These are phyloP conservation scores for Claviceps maximensis DNA, from an alignment of 2,329 filamentous ascomycete genomes.

Conservation along the genomic window DNA sequence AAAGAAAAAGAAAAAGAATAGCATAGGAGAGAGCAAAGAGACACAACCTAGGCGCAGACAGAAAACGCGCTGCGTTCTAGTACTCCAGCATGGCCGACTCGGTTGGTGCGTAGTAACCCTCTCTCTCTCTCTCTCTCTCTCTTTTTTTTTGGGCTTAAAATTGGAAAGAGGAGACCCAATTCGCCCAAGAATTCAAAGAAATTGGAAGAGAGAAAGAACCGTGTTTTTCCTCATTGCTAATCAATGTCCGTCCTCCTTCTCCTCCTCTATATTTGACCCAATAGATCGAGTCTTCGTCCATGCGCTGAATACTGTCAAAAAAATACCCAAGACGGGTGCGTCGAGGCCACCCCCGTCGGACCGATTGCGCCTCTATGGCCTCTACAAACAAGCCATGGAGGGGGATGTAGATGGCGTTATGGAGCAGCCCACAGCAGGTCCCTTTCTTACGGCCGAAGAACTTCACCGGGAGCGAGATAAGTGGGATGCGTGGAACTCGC, in stretches of 20 bases:
- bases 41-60: background rate
- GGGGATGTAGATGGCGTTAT: slow-evolving; percentile 92
- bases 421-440: slow-evolving; percentile 54
- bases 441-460: slow-evolving; percentile 37
- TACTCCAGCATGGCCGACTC: slow-evolving; percentile 23
- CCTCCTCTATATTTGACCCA: background rate
- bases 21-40: background rate
- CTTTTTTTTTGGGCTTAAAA: too few relatives aligned
- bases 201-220: too few relatives aligned
- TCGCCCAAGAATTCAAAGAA: too few relatives aligned
- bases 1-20: background rate
- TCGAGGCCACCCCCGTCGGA: slow-evolving; percentile 75
- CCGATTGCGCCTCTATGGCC: slow-evolving; percentile 83
- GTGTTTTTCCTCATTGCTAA: too few relatives aligned
- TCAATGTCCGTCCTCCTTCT: too few relatives aligned
- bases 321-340: slow-evolving; percentile 86
- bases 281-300: slow-evolving; percentile 96
- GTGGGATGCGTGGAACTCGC: slow-evolving; percentile 92
- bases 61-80: background rate
- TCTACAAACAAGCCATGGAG: slow-evolving; percentile 99
- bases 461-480: slow-evolving; percentile 49
- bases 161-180: too few relatives aligned
- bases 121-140: too few relatives aligned
- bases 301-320: slow-evolving; percentile 96
- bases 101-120: slow-evolving; percentile 18